Conservation (phyloP, 2,329 filamentous ascomycete species). For the Aschersonia sp. region DNA sequence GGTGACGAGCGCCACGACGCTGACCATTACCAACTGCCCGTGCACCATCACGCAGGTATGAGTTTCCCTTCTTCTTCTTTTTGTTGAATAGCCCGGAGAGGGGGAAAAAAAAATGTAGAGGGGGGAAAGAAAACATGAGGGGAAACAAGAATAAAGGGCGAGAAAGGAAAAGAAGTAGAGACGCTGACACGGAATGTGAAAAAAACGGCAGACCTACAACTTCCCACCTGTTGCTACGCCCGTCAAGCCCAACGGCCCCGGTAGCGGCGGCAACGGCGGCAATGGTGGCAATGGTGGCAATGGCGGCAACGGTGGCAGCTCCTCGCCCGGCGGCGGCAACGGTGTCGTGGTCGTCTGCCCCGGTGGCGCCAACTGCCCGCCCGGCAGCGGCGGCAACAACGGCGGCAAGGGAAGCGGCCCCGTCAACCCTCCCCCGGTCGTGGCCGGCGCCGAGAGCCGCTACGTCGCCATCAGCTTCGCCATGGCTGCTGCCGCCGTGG, state of each 20-base stretch:
- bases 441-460: conserved; percentile 7
- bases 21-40: conserved; percentile 40
- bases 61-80: conserved; percentile 3
- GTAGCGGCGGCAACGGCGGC: not conserved
- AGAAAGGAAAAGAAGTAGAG: too few relatives aligned
- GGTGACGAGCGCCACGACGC: conserved; percentile 35
- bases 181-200: not conserved
- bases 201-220: not conserved
- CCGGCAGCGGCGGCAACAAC: not conserved
- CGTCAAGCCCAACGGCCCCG: not conserved
- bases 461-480: conserved; percentile 9
- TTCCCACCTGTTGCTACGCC: conserved; percentile 2
- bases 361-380: not conserved
- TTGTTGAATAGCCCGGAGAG: too few relatives aligned
- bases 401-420: not conserved
- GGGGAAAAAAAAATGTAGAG: too few relatives aligned
- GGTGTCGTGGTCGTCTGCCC: too few relatives aligned
- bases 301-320: not conserved
- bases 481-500: conserved; percentile 12
- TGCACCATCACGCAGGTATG: conserved; percentile 27
- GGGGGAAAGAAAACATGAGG: too few relatives aligned
- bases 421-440: not conserved
- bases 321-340: too few relatives aligned
- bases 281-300: not conserved
- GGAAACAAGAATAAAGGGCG: too few relatives aligned